A percentile compares a stretch with the other conserved stretches of the same genome.
Conservation (phyloP, 441 rosid species). For the Arabidopsis hybrid region DNA sequence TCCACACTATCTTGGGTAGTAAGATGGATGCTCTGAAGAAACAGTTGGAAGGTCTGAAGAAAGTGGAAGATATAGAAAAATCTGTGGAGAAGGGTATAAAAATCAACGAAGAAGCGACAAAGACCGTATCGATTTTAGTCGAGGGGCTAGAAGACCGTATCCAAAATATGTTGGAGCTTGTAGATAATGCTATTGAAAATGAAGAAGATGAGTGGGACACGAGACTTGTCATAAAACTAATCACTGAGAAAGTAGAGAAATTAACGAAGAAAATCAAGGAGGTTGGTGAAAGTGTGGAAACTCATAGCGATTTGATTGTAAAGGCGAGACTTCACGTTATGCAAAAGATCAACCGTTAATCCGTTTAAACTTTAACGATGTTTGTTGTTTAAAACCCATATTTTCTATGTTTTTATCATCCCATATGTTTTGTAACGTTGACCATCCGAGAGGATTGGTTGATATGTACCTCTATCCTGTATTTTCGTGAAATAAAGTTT, state of each 20-base stretch:
- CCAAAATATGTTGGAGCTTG: not conserved
- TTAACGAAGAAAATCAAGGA: not conserved
- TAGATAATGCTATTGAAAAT: not conserved
- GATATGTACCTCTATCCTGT: too few relatives aligned
- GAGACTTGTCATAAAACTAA: rapidly evolving
- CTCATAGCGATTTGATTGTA: too few relatives aligned
- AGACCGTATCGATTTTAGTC: not conserved
- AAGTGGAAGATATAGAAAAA: too few relatives aligned
- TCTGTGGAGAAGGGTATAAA: not conserved
- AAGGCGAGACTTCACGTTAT: too few relatives aligned
- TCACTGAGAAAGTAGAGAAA: not conserved
- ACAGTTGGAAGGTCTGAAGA: not conserved
- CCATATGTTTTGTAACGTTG: too few relatives aligned
- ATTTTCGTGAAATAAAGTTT: too few relatives aligned
- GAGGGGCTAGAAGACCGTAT: not conserved
- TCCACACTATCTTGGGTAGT: not conserved
- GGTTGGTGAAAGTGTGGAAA: not conserved
- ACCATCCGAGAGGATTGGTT: too few relatives aligned
- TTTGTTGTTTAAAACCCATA: too few relatives aligned
- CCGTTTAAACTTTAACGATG: too few relatives aligned
- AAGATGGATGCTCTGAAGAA: not conserved
- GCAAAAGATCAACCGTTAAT: too few relatives aligned
- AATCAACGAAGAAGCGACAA: not conserved
- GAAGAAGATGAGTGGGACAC: not conserved
- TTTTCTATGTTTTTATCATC: too few relatives aligned